phyloP scores from a whole-genome alignment of 352 stramenopile genomes.

The Phytophthora chlamydospora region DNA sequence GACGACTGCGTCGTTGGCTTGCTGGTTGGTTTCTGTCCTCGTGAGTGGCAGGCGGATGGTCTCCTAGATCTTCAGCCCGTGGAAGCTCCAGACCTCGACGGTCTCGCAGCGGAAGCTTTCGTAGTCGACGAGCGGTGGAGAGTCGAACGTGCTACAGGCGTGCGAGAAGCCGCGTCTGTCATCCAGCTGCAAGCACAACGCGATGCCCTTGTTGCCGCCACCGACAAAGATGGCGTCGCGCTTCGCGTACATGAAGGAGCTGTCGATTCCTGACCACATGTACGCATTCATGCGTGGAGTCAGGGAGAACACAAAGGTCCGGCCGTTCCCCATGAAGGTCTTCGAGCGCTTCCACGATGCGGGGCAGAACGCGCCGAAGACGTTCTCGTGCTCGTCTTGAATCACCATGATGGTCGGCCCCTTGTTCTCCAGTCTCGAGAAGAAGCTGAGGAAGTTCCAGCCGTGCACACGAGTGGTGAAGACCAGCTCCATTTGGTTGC shows the following conservation, averaged over 20 bases:
- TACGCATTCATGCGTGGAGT: slow-evolving; percentile 60
- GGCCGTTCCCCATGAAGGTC: slow-evolving; percentile 75
- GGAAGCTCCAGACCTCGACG: slow-evolving; percentile 78
- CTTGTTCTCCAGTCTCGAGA: slow-evolving; percentile 57
- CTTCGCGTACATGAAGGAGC: slow-evolving; percentile 74
- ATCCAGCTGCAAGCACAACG: slow-evolving; percentile 73
- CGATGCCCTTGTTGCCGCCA: slow-evolving; percentile 69
- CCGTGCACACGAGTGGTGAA: slow-evolving; percentile 70
- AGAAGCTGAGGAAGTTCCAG: slow-evolving; percentile 79
- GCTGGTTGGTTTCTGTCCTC: slow-evolving; percentile 12
- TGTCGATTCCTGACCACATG: slow-evolving; percentile 67
- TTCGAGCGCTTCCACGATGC: slow-evolving; percentile 62
- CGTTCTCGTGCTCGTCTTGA: slow-evolving; percentile 69
- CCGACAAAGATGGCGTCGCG: slow-evolving; percentile 67
- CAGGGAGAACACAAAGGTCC: slow-evolving; percentile 79
- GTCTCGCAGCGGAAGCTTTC: slow-evolving; percentile 67
- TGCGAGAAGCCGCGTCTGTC: slow-evolving; percentile 74
- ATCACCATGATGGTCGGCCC: slow-evolving; percentile 71
- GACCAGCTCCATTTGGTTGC: slow-evolving; percentile 74
- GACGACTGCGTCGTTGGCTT: slow-evolving; percentile 13
- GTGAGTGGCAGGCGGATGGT: neutral
- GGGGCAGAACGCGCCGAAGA: slow-evolving; percentile 79
- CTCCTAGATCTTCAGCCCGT: slow-evolving; percentile 62
- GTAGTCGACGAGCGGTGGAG: slow-evolving; percentile 49
- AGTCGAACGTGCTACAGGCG: slow-evolving; percentile 70